Conservation (phyloP, 192 early-diverging fungal species). For the Coemansia sp. region DNA sequence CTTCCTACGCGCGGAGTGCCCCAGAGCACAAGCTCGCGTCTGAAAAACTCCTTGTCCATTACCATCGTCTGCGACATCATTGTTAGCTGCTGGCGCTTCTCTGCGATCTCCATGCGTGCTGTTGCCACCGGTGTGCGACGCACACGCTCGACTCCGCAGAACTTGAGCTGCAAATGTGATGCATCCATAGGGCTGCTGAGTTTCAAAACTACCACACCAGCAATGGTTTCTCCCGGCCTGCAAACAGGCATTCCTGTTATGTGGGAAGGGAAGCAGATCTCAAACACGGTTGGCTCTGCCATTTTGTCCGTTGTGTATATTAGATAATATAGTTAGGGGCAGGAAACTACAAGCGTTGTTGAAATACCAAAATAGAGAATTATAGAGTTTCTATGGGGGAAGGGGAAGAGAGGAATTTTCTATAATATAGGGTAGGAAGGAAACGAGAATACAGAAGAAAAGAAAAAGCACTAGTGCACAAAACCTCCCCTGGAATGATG, state of each 20-base stretch:
- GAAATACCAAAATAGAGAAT: not conserved
- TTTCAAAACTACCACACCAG: slow-evolving; percentile 52
- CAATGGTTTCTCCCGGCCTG: slow-evolving; percentile 50
- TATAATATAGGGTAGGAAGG: too few species aligned
- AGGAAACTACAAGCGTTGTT: not conserved
- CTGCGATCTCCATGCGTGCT: slow-evolving; percentile 22
- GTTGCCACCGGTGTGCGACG: slow-evolving; percentile 41
- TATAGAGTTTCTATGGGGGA: too few species aligned
- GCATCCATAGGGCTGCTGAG: slow-evolving; percentile 45
- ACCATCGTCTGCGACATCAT: slow-evolving; percentile 49
- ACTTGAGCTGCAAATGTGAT: slow-evolving; percentile 43
- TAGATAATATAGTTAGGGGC: not conserved
- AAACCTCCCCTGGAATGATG: too few species aligned
- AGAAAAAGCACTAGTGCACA: not conserved
- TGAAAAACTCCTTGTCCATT: slow-evolving; percentile 58
- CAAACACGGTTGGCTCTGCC: slow-evolving; percentile 49
- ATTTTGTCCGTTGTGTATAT: slow-evolving; percentile 8
- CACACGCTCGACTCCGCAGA: slow-evolving; percentile 53
- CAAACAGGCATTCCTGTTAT: slow-evolving; percentile 49
- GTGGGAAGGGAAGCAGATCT: slow-evolving; percentile 56
- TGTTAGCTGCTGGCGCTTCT: slow-evolving; percentile 40
- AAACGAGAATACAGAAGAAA: not conserved
- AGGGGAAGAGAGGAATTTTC: too few species aligned
- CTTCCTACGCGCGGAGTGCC: slow-evolving; percentile 39
- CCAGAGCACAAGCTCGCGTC: slow-evolving; percentile 51